Percentiles rank a stretch among this genome's conserved stretches.
phyloP scores from a whole-genome alignment of 352 stramenopile species.

The Bremia lactucae region DNA sequence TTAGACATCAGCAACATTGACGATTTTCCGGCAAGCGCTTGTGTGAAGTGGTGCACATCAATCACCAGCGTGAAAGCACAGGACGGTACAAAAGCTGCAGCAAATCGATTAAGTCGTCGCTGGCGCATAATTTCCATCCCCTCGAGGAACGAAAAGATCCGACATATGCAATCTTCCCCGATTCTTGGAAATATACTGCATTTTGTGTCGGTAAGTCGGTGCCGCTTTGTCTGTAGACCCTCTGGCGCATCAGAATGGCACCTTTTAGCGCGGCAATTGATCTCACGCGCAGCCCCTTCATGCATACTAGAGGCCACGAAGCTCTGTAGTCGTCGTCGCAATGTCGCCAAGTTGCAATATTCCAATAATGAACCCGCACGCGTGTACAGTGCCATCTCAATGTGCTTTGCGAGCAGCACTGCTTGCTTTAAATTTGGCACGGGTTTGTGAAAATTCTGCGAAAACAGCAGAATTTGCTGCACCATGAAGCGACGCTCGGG shows the following conservation, averaged over 20 bases:
- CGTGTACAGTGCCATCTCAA: constrained; percentile 66
- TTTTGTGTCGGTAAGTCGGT: constrained; percentile 1
- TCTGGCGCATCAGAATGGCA: constrained; percentile 12
- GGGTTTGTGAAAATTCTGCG: constrained; percentile 16
- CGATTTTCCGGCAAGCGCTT: constrained; percentile 14
- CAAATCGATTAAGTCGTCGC: constrained; percentile 38
- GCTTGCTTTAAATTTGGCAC: constrained; percentile 5
- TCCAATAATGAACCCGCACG: constrained; percentile 50
- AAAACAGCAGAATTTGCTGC: constrained; percentile 59
- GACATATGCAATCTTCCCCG: constrained; percentile 40
- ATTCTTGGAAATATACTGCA: constrained; percentile 19
- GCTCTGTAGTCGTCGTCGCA: constrained; percentile 58
- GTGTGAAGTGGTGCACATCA: constrained; percentile 32
- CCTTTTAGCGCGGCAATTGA: constrained; percentile 13
- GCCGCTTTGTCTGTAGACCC: constrained; percentile 10
- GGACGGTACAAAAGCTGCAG: constrained; percentile 31
- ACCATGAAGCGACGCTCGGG: constrained; percentile 58
- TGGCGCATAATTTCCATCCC: constrained; percentile 44
- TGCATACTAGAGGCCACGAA: constrained; percentile 60
- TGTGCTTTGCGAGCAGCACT: constrained; percentile 52
- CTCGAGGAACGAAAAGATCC: constrained; percentile 50
- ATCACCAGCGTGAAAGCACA: constrained; percentile 43
- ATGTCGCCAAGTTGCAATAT: constrained; percentile 57
- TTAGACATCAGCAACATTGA: constrained; percentile 41
- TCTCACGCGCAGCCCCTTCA: constrained; percentile 35